Conservation (phyloP, 352 stramenopile genomes). For the Pythium rishiriense region DNA sequence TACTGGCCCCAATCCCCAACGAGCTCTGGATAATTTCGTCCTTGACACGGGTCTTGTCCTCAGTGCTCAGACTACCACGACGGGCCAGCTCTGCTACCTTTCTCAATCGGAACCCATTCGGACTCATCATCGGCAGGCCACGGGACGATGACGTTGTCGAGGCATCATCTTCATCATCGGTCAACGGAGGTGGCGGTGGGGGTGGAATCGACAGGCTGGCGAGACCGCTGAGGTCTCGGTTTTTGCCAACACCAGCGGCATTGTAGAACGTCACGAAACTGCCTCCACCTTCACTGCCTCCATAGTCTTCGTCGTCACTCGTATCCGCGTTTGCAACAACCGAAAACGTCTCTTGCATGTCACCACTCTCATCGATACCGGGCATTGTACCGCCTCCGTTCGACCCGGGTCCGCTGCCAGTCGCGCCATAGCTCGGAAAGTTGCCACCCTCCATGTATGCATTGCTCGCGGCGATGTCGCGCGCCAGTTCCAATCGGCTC, state of each 20-base stretch:
- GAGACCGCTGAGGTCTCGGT: slow-evolving; percentile 35
- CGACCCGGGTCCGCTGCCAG: slow-evolving; percentile 20
- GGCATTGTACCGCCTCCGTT: slow-evolving; percentile 41
- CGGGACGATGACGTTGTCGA: slow-evolving; percentile 60
- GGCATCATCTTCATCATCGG: slow-evolving; percentile 69
- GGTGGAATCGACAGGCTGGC: slow-evolving; percentile 61
- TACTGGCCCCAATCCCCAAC: slow-evolving; percentile 67
- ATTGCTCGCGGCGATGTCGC: slow-evolving; percentile 55
- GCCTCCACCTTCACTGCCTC: slow-evolving; percentile 50
- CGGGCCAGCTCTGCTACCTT: slow-evolving; percentile 81
- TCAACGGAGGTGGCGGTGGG: slow-evolving; percentile 57
- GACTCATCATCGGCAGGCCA: slow-evolving; percentile 81
- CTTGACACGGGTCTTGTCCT: slow-evolving; percentile 84
- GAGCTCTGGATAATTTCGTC: slow-evolving; percentile 89
- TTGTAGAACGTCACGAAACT: slow-evolving; percentile 83
- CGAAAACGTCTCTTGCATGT: slow-evolving; percentile 48
- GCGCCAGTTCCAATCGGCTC: slow-evolving; percentile 75
- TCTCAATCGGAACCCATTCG: slow-evolving; percentile 67
- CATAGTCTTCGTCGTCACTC: slow-evolving; percentile 66
- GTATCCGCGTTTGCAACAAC: slow-evolving; percentile 45
- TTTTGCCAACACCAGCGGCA: slow-evolving; percentile 38
- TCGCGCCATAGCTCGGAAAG: slow-evolving; percentile 60
- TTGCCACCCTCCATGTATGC: slow-evolving; percentile 40
- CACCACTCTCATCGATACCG: slow-evolving; percentile 68
- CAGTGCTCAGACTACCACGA: slow-evolving; percentile 72